phyloP scores from a whole-genome alignment of 1,284 basidiomycete genomes.

The Schizophyllum amplum region DNA sequence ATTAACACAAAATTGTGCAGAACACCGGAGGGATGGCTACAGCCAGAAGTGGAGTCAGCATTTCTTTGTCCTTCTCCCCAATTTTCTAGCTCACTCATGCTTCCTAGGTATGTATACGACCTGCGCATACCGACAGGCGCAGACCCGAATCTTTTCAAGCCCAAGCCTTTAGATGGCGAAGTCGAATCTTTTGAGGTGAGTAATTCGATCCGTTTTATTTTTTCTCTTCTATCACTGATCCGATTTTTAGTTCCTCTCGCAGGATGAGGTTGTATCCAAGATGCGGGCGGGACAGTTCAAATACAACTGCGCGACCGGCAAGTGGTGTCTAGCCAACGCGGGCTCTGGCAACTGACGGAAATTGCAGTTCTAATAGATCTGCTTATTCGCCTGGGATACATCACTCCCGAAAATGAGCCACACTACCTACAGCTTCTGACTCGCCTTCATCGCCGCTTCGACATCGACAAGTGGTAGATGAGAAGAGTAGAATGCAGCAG shows the following conservation, averaged over 20 bases:
- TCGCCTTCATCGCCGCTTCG: constrained; percentile 62
- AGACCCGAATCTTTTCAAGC: constrained; percentile 43
- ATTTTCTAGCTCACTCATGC: not conserved
- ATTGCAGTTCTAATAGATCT: constrained; percentile 73
- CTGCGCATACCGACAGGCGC: constrained; percentile 53
- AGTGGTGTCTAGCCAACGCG: constrained; percentile 11
- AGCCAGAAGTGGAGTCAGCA: constrained; percentile 78
- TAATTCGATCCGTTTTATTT: not conserved
- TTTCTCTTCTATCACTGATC: not conserved
- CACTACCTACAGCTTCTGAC: constrained; percentile 67
- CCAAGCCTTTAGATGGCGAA: constrained; percentile 83
- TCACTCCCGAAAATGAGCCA: constrained; percentile 74
- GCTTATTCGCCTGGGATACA: constrained; percentile 66
- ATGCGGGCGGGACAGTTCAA: constrained; percentile 74
- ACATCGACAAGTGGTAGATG: constrained; percentile 46
- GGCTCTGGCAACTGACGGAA: constrained; percentile 1
- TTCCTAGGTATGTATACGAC: constrained; percentile 73
- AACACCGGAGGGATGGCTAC: constrained; percentile 67
- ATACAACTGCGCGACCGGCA: constrained; percentile 76
- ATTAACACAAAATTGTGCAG: constrained; percentile 26
- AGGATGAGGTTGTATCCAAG: constrained; percentile 43
- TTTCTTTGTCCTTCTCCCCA: not conserved
- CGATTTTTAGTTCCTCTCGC: constrained; percentile 44
- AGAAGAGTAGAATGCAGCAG: no score
- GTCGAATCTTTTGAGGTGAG: constrained; percentile 83